Evolutionary conservation across 2,329 filamentous ascomycete genomes (phyloP), one percentile per base, ranked within the genome.

Genomic region (Periconia digitata): DNA sequence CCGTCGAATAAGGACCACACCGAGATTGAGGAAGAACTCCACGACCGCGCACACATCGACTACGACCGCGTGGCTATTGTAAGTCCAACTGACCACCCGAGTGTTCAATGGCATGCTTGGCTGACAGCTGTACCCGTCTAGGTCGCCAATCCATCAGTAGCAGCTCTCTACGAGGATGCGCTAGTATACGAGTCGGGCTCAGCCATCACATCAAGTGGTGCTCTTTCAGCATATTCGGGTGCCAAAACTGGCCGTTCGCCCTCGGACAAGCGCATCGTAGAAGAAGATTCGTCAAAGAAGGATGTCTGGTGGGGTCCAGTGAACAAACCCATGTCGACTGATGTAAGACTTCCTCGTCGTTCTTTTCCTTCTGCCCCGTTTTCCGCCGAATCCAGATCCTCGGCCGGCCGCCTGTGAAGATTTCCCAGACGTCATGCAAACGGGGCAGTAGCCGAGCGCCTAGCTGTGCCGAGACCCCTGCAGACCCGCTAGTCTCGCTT

Each of bases 221-320:
- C 94, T 54, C 80, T 99, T 70, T 96, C 91, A 56, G 94, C 94
- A 70, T 99, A 96, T 83, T 97, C 94, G 40, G 94, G 94, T 67
- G 89, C 91, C 66, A 99, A 99, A 85, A 99, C 94, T 54, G 94
- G 94, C 55, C 91, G 94, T 59, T 99, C 94, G 54, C 94, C 94
- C 20, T 86, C 90, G 47, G 94, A 99, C 79, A 99, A 99, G 86
- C 87, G 94, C 73, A 89, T 99, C 71, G 94, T 99, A 71, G 85
- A 95, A 79, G 94, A 99, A 75, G 79, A 86, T 51, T 80, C 85
- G 55, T 97, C 94, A 58, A 86, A 96, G 74, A 86, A 94, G 48
- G 85, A 99, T 53, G 83, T 99, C 69, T 99, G 94, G 94, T 97
- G 94, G 94, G 94, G 94, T 68, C 92, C 94, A 47, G 94, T 99